Conservation (phyloP, 2,329 filamentous ascomycete genomes). For the Venturia carpophila region DNA sequence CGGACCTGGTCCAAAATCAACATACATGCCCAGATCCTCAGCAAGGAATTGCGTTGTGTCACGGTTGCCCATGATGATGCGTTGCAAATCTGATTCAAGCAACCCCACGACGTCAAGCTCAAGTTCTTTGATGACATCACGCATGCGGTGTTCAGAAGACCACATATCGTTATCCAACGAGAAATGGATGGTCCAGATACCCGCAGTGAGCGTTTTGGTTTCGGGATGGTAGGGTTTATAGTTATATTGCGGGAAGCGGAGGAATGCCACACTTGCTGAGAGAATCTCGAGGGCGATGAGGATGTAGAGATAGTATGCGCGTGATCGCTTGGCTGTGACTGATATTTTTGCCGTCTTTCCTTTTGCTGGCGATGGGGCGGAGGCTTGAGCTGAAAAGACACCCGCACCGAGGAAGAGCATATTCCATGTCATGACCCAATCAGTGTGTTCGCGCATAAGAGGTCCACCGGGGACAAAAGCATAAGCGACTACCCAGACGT, state of each 20-base stretch:
- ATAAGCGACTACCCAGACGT: conserved; percentile 97
- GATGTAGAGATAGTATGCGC: conserved; percentile 62
- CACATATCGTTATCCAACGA: conserved; percentile 98
- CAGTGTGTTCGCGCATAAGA: conserved; percentile 84
- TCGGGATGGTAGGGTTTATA: conserved; percentile 85
- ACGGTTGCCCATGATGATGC: conserved; percentile 99
- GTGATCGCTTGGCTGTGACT: conserved; percentile 44
- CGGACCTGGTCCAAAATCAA: conserved; percentile 91
- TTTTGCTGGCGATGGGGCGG: conserved; percentile 32
- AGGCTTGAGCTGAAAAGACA: conserved; percentile 58
- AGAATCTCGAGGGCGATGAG: conserved; percentile 71
- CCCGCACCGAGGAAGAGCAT: conserved; percentile 81
- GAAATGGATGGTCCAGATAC: conserved; percentile 99
- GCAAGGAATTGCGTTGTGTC: conserved; percentile 92
- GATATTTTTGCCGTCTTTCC: conserved; percentile 39
- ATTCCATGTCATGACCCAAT: conserved; percentile 85
- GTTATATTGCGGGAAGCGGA: conserved; percentile 87
- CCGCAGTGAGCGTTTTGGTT: conserved; percentile 80
- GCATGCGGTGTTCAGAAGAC: conserved; percentile 91
- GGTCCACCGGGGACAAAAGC: conserved; percentile 94
- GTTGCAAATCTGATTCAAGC: conserved; percentile 84
- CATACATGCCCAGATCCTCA: conserved; percentile 97
- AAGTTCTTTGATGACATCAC: conserved; percentile 82
- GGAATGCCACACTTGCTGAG: conserved; percentile 71
- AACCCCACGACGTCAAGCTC: conserved; percentile 97